Evolutionary conservation across 2,329 filamentous ascomycete genomes (phyloP), one percentile per base, ranked within the genome.

Genomic region (Aspergillus brasiliensis): DNA sequence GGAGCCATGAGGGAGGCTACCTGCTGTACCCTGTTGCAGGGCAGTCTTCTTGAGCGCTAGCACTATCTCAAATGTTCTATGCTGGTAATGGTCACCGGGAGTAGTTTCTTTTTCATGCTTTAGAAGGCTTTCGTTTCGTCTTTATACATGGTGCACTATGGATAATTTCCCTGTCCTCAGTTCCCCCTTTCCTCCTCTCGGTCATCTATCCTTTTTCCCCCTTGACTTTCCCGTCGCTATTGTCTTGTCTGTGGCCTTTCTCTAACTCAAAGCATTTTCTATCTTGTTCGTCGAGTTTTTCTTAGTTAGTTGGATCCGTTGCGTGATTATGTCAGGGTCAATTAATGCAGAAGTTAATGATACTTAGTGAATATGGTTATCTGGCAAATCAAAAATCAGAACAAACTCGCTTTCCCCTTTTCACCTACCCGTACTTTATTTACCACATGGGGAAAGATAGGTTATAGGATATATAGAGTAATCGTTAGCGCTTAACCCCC

Each of bases 301-400:
- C 55, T 65, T 67, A 63, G 67, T 71, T 71, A 65, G 68, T 75
- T 74, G 72, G 72, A 72, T 69, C 71, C 66, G 64, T 70, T 66
- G 68, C 65, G 68, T 71, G 63, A 46, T 65, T 57, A 62, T 62
- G 64, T 69, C 58, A 62, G 68, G 74, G 72, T 69, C 71, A 63
- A 73, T 69, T 75, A 76, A 75, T 74, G 72, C 69, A 69, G 68
- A 73, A 69, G 68, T 72, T 65, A 56, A 65, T 69, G 69, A 65
- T 65, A 62, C 65, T 60, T 60, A 51, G 59, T 57, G 60, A 42
- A 56, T 27, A 57, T 57, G 49, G 27, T 56, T 57, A 52, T 52
- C 37, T 51, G 48, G 55, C 51, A 51, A 44, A 53, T 55, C 51
- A 59, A 57, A 57, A 46, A 56, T 62, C 49, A 51, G 56, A 52